A percentile compares a stretch with the other conserved stretches of the same genome.
These are phyloP conservation scores for Sarcomyxa edulis DNA, from an alignment of 768 basidiomycete species.

Conservation along the genomic window DNA sequence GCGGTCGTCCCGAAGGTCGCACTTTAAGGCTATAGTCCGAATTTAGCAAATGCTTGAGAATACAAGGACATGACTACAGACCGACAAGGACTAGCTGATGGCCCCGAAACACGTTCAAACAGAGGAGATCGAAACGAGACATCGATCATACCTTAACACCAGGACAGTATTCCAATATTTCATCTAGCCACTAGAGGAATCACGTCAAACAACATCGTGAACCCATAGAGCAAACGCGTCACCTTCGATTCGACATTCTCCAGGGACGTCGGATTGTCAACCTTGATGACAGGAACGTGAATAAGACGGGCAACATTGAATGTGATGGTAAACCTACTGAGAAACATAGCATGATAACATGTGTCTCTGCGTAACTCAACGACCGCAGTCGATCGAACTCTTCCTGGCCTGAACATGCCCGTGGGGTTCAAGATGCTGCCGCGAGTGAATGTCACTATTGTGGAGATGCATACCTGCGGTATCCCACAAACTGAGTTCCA, in stretches of 20 bases:
- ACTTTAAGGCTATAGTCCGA: constrained; percentile 72
- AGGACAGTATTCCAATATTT: constrained; percentile 88
- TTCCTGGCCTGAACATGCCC: constrained; percentile 68
- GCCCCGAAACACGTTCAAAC: background rate
- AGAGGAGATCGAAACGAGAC: constrained; percentile 1
- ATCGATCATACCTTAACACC: constrained; percentile 76
- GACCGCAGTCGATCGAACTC: constrained; percentile 93
- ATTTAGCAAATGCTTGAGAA: constrained; percentile 7
- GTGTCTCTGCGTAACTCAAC: constrained; percentile 94
- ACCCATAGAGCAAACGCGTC: constrained; percentile 5
- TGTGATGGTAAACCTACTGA: constrained; percentile 48
- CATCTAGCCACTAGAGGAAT: constrained; percentile 79
- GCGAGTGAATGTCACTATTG: constrained; percentile 3
- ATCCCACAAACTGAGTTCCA: constrained; percentile 95
- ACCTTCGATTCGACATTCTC: constrained; percentile 97
- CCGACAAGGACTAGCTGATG: constrained; percentile 82
- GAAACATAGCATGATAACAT: constrained; percentile 95
- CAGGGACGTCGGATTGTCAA: constrained; percentile 91
- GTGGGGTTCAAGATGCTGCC: constrained; percentile 14
- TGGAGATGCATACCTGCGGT: constrained; percentile 91
- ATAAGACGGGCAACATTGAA: constrained; percentile 8
- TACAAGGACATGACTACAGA: constrained; percentile 32
- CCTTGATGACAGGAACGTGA: constrained; percentile 32
- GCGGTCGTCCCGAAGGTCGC: constrained; percentile 87
- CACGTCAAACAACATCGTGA: background rate